Conservation (phyloP, 2,329 filamentous ascomycete genomes). For the Venturia nashicola region DNA sequence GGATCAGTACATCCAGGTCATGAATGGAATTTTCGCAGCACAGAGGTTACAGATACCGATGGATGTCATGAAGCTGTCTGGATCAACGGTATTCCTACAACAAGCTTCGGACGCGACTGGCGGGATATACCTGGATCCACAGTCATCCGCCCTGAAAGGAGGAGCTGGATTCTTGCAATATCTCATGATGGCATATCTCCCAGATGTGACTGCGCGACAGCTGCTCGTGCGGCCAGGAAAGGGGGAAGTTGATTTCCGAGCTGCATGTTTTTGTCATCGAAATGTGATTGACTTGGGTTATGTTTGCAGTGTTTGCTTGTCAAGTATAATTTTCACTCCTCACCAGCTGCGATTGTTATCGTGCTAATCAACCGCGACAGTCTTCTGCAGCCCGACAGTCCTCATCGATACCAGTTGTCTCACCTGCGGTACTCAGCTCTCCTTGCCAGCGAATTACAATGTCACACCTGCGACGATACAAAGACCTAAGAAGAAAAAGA, state of each 20-base stretch:
- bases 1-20: conserved; percentile 89
- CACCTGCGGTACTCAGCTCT: conserved; percentile 10
- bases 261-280: conserved; percentile 96
- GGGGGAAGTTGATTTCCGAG: conserved; percentile 85
- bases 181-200: conserved; percentile 86
- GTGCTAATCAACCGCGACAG: neutral
- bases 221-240: conserved; percentile 68
- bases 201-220: conserved; percentile 51
- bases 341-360: neutral
- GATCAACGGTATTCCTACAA: conserved; percentile 82
- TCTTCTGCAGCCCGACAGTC: conserved; percentile 10
- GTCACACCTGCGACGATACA: conserved; percentile 9
- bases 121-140: conserved; percentile 54
- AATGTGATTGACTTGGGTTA: conserved; percentile 84
- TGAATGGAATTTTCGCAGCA: conserved; percentile 96
- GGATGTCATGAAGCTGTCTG: conserved; percentile 78
- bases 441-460: neutral
- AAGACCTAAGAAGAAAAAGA: conserved; percentile 12
- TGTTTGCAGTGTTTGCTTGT: conserved; percentile 92
- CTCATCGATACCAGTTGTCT: conserved; percentile 7
- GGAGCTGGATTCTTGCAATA: conserved; percentile 65
- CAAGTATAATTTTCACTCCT: conserved; percentile 40
- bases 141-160: conserved; percentile 17
- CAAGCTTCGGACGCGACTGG: conserved; percentile 70
- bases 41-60: conserved; percentile 80